A percentile compares a stretch with the other conserved stretches of the same genome.
Evolutionary conservation across 768 basidiomycete species (phyloP).

Genomic region (Suillus paluster): DNA sequence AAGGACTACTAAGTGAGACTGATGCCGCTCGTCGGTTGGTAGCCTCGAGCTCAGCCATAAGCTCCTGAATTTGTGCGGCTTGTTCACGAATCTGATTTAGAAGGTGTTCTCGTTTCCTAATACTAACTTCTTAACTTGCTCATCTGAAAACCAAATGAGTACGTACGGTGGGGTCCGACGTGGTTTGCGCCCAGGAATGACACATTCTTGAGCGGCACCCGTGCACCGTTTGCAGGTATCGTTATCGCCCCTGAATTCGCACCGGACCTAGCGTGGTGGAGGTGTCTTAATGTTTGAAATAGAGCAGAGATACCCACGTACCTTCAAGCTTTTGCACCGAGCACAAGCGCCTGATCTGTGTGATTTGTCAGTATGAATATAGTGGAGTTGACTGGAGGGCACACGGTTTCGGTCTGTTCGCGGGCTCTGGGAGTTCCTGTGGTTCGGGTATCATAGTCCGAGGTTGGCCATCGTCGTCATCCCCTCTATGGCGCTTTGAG

Average conservation of each 20-base stretch:
- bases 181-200: conserved; percentile 85
- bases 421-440: conserved; percentile 20
- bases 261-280: conserved; percentile 60
- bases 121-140: conserved; percentile 1
- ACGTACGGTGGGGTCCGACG: conserved; percentile 79
- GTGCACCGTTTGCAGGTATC: conserved; percentile 79
- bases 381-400: conserved; percentile 7
- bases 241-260: conserved; percentile 72
- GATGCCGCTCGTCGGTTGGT: conserved; percentile 35
- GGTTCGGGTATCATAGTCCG: conserved; percentile 19
- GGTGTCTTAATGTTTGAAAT: conserved; percentile 1
- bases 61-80: conserved; percentile 68
- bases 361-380: conserved; percentile 7
- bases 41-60: conserved; percentile 71
- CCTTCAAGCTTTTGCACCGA: conserved; percentile 67
- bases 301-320: conserved; percentile 17
- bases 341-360: conserved; percentile 63
- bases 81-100: conserved; percentile 77
- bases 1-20: conserved; percentile 27
- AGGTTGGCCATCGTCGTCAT: conserved; percentile 22
- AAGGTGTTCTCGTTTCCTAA: conserved; percentile 81
- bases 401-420: conserved; percentile 28
- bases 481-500: conserved; percentile 21
- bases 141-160: neutral
- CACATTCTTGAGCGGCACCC: conserved; percentile 71